Conservation (phyloP, 345 rosid species). For the rapeseed (Brassica napus) region DNA sequence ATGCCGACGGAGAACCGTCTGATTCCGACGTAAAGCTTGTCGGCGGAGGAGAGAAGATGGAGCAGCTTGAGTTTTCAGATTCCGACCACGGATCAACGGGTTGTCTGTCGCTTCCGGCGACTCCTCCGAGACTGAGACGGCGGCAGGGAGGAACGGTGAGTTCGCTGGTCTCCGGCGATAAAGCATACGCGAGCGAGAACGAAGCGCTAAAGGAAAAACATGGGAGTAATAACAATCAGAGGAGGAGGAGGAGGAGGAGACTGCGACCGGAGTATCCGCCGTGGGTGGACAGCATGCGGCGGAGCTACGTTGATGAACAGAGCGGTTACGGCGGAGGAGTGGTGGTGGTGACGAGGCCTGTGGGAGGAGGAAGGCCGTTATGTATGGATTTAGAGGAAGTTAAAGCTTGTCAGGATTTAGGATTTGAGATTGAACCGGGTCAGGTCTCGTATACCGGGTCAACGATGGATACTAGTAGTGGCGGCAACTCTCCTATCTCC, state of each 20-base stretch:
- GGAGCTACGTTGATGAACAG: conserved; percentile 35
- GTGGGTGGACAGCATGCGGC: conserved; percentile 41
- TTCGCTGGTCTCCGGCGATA: conserved; percentile 32
- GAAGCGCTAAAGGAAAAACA: conserved; percentile 49
- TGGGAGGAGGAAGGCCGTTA: conserved; percentile 74
- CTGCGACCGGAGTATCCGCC: conserved; percentile 38
- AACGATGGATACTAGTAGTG: conserved; percentile 72
- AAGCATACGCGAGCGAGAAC: conserved; percentile 83
- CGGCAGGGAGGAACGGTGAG: background rate
- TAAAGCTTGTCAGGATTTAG: conserved; percentile 88
- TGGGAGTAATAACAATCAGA: conserved; percentile 47
- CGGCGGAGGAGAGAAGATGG: conserved; percentile 13
- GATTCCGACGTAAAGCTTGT: conserved; percentile 18
- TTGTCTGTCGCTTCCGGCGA: conserved; percentile 35
- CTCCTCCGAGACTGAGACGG: conserved; percentile 33
- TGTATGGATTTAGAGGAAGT: conserved; percentile 94
- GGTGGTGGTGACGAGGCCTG: conserved; percentile 82
- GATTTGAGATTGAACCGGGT: conserved; percentile 78
- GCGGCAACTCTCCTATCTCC: conserved; percentile 87
- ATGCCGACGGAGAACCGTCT: conserved; percentile 38
- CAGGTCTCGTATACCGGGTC: conserved; percentile 51
- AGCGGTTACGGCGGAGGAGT: conserved; percentile 50
- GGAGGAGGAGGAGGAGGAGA: conserved; percentile 32
- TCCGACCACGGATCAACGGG: conserved; percentile 37
- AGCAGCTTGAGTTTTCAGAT: conserved; percentile 26